A percentile compares a stretch with the other conserved stretches of the same genome.
Evolutionary conservation across 2,329 filamentous ascomycete species (phyloP).

Genomic region (Aureobasidium sp.): DNA sequence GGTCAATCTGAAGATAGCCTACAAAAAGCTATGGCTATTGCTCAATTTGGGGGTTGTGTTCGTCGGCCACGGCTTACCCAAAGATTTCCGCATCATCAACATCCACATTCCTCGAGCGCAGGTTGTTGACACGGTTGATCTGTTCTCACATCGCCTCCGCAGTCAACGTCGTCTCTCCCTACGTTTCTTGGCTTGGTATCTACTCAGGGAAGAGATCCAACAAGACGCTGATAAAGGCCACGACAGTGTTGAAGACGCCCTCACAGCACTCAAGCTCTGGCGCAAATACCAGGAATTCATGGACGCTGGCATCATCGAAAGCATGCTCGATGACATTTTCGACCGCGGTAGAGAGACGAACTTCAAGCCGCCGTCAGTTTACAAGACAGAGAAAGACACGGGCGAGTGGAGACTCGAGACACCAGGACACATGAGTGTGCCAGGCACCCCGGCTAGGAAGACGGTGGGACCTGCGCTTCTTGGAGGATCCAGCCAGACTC

Average conservation of each 20-base stretch:
- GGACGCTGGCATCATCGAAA: slow-evolving; percentile 73
- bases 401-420: slow-evolving; percentile 20
- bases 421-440: slow-evolving; percentile 20
- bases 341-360: slow-evolving; percentile 48
- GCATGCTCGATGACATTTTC: slow-evolving; percentile 83
- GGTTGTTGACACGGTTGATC: slow-evolving; percentile 86
- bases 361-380: slow-evolving; percentile 28
- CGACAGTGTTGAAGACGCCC: slow-evolving; percentile 90
- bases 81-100: slow-evolving; percentile 96
- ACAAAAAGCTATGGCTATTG: slow-evolving; percentile 96
- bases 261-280: slow-evolving; percentile 81
- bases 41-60: slow-evolving; percentile 92
- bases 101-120: slow-evolving; percentile 87
- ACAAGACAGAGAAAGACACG: slow-evolving; percentile 16
- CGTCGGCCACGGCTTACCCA: slow-evolving; percentile 83
- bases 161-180: slow-evolving; percentile 74
- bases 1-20: slow-evolving; percentile 79
- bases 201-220: slow-evolving; percentile 92
- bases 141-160: slow-evolving; percentile 75
- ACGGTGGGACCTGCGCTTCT: slow-evolving; percentile 14
- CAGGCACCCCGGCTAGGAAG: slow-evolving; percentile 25
- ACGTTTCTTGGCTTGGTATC: slow-evolving; percentile 81
- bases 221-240: slow-evolving; percentile 60
- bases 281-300: slow-evolving; percentile 83
- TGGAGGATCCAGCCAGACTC: slow-evolving; percentile 18